Evolutionary conservation across 176 grass and related monocot genomes (phyloP).

Genomic region (Avena eriantha): DNA sequence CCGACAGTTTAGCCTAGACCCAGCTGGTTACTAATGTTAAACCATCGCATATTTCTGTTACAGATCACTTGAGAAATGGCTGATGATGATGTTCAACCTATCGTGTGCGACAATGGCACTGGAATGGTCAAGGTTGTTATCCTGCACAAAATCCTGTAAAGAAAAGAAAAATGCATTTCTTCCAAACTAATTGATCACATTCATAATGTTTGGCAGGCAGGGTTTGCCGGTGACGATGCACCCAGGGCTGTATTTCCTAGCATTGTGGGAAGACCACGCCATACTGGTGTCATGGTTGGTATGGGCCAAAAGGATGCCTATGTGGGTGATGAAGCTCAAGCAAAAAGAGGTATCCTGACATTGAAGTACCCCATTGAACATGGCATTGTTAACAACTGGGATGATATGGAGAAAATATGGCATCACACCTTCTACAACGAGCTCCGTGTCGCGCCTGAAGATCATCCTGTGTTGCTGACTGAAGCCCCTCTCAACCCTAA

Average conservation of each 20-base stretch:
- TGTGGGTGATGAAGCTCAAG: constrained; percentile 86
- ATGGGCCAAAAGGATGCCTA: constrained; percentile 97
- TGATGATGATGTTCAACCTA: constrained; percentile 81
- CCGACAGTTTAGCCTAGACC: neutral
- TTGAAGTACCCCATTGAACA: constrained; percentile 91
- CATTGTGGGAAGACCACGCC: constrained; percentile 83
- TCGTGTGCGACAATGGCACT: constrained; percentile 87
- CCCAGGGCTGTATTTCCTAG: constrained; percentile 90
- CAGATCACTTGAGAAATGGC: constrained; percentile 57
- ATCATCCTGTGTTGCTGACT: constrained; percentile 77
- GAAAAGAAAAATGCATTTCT: neutral
- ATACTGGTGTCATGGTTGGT: constrained; percentile 89
- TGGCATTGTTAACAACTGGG: constrained; percentile 86
- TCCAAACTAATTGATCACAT: constrained; percentile 5
- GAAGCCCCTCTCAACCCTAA: constrained; percentile 91
- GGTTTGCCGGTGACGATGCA: constrained; percentile 86
- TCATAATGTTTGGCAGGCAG: constrained; percentile 54
- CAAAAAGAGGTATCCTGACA: constrained; percentile 88
- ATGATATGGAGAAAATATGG: constrained; percentile 96
- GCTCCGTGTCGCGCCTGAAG: constrained; percentile 80
- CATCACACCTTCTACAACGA: constrained; percentile 91
- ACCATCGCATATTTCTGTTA: constrained; percentile 22
- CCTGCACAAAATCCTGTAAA: neutral
- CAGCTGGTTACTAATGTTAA: neutral
- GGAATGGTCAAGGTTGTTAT: constrained; percentile 87